These are phyloP conservation scores for Clitopilus hobsonii DNA, from an alignment of 768 basidiomycete genomes.

Conservation along the genomic window DNA sequence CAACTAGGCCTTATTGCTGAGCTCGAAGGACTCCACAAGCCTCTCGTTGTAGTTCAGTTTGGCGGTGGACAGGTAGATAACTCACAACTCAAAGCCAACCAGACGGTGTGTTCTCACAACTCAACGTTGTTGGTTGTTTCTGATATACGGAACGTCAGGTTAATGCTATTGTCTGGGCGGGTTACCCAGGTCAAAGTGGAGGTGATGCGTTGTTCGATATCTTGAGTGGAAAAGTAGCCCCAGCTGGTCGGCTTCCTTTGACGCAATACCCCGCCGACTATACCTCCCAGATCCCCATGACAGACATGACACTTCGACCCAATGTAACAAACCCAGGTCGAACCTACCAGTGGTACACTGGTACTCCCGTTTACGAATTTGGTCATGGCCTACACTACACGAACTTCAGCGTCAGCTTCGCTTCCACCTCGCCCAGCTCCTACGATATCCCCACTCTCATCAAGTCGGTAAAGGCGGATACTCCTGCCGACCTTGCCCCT, in stretches of 20 bases:
- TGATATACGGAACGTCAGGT: constrained; percentile 25
- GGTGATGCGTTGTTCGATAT: constrained; percentile 51
- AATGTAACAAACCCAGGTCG: constrained; percentile 45
- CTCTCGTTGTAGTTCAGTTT: constrained; percentile 49
- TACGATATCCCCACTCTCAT: constrained; percentile 41
- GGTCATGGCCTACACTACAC: constrained; percentile 54
- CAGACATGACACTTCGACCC: constrained; percentile 53
- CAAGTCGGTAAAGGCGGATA: constrained; percentile 11
- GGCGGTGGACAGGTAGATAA: constrained; percentile 56
- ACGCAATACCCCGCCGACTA: constrained; percentile 53
- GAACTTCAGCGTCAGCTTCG: constrained; percentile 39
- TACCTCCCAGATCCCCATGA: constrained; percentile 45
- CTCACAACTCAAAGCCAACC: constrained; percentile 37
- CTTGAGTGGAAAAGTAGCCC: constrained; percentile 44
- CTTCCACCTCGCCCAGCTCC: constrained; percentile 21
- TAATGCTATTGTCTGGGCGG: constrained; percentile 51
- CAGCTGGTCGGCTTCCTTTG: constrained; percentile 48
- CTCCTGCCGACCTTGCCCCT: constrained; percentile 33
- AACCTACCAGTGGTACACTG: constrained; percentile 56
- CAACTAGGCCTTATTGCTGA: constrained; percentile 46
- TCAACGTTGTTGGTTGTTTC: neutral
- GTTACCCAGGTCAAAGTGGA: constrained; percentile 54
- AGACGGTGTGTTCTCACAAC: constrained; percentile 23
- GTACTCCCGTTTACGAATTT: constrained; percentile 46
- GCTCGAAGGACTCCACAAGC: constrained; percentile 43